Evolutionary conservation across 1,284 basidiomycete species (phyloP), one percentile per base, ranked within the genome.

Genomic region (Inonotus obliquus): DNA sequence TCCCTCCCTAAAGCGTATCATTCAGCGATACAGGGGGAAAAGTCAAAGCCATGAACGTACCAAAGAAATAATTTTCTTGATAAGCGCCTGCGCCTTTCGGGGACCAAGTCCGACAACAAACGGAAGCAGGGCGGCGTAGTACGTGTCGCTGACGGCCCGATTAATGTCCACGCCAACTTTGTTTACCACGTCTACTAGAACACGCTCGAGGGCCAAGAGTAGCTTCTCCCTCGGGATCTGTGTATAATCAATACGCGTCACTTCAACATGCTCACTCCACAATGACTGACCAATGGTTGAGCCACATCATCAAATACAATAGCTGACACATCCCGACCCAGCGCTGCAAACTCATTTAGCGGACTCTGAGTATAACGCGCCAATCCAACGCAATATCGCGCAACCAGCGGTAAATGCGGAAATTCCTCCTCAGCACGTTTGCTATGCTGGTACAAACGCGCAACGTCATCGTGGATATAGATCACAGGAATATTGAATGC

Each of bases 131-230:
- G 89, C 81, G 67, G 92, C 89, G 69, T 96, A 92, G 73, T 98
- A 98, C 1, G 86, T 72, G 73, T 97, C 92, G 1, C 85, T 85
- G 29, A 94, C 87, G 35, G 94, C 92, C 32, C 88, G 87, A 72
- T 99, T 98, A 76, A 99, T 91, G 71, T 98, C 96, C 49, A 99
- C 94, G 25, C 97, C 97, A 65, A 95, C 89, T 68, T 86, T 87
- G 76, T 96, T 98, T 64, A 93, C 90, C 19, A 92, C 80, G 69
- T 98, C 94, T 59, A 97, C 92, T 45, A 99, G 76, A 47, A 86
- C 88, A 41, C 93, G 85, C 74, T 99, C 97, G 35, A 98, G 83
- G 9, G 89, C 85, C 14, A 80, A 75, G 58, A 94, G 75, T 23
- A 99, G 78, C 70, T 95, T 96, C 69, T 97, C 96, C 65, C 80